Evolutionary conservation across 2,329 filamentous ascomycete genomes (phyloP).

Genomic region (Chaetomium sp.): DNA sequence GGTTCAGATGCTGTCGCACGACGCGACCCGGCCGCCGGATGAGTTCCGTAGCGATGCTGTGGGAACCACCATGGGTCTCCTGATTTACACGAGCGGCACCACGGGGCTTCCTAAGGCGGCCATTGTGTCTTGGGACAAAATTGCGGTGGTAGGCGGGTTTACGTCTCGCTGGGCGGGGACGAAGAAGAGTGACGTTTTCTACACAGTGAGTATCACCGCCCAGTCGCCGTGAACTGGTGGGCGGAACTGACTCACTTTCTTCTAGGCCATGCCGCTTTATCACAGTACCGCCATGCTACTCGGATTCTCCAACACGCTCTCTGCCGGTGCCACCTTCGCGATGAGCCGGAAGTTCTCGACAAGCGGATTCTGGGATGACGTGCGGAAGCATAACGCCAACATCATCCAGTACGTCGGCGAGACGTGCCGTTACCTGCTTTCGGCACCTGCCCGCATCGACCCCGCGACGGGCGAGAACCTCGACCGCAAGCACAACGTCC

Average conservation of each 20-base stretch:
- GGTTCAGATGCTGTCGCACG: slow-evolving; percentile 44
- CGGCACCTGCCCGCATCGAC: slow-evolving; percentile 57
- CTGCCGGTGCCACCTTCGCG: slow-evolving; percentile 58
- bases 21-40: slow-evolving; percentile 53
- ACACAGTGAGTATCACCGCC: slow-evolving; percentile 51
- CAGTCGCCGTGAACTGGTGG: not conserved
- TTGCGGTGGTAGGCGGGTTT: slow-evolving; percentile 47
- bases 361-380: slow-evolving; percentile 69
- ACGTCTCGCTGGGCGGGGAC: slow-evolving; percentile 50
- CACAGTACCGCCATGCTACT: slow-evolving; percentile 73
- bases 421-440: slow-evolving; percentile 74
- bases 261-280: slow-evolving; percentile 81
- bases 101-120: slow-evolving; percentile 79
- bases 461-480: slow-evolving; percentile 58
- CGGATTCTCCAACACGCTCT: slow-evolving; percentile 56
- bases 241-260: slow-evolving; percentile 15
- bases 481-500: slow-evolving; percentile 68
- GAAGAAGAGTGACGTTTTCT: slow-evolving; percentile 61
- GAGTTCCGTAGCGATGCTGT: slow-evolving; percentile 44
- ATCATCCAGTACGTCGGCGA: slow-evolving; percentile 85
- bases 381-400: slow-evolving; percentile 63
- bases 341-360: slow-evolving; percentile 75
- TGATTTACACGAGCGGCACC: slow-evolving; percentile 83
- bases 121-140: slow-evolving; percentile 67
- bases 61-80: slow-evolving; percentile 54